A percentile compares a stretch with the other conserved stretches of the same genome.
Conservation (phyloP, 2,329 filamentous ascomycete genomes). For the Ophiocordyceps robertsii region DNA sequence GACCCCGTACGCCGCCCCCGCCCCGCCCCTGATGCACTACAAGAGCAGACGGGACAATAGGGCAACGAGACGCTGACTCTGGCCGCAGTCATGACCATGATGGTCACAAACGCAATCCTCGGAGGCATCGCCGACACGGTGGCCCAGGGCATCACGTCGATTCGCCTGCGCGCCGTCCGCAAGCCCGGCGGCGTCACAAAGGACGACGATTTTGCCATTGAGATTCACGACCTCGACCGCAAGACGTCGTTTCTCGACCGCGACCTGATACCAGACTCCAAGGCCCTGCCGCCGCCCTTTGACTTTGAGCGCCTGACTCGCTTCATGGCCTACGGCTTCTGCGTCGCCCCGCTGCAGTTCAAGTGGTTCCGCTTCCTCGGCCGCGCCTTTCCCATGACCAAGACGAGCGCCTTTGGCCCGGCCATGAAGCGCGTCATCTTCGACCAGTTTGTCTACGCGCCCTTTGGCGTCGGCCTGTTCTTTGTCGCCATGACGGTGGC, state of each 20-base stretch:
- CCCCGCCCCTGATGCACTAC: not conserved
- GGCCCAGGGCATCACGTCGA: conserved; percentile 79
- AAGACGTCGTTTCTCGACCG: conserved; percentile 55
- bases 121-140: conserved; percentile 94
- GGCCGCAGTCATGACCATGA: conserved; percentile 77
- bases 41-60: no score
- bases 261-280: conserved; percentile 53
- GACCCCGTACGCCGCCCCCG: conserved; percentile 48
- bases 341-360: conserved; percentile 91
- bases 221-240: conserved; percentile 76
- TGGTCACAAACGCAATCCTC: conserved; percentile 95
- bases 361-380: conserved; percentile 88
- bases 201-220: conserved; percentile 66
- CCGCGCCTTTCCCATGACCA: conserved; percentile 70
- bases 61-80: not conserved
- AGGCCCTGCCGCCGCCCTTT: conserved; percentile 62
- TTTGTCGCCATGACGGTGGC: conserved; percentile 95
- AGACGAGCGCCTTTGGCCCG: conserved; percentile 58
- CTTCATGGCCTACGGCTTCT: conserved; percentile 96
- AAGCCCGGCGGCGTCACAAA: conserved; percentile 47
- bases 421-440: conserved; percentile 83
- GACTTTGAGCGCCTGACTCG: conserved; percentile 89
- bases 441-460: conserved; percentile 89
- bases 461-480: conserved; percentile 74
- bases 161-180: conserved; percentile 53